These are phyloP conservation scores for Cucurbita pepo DNA, from an alignment of 306 rosid genomes.

Conservation along the genomic window DNA sequence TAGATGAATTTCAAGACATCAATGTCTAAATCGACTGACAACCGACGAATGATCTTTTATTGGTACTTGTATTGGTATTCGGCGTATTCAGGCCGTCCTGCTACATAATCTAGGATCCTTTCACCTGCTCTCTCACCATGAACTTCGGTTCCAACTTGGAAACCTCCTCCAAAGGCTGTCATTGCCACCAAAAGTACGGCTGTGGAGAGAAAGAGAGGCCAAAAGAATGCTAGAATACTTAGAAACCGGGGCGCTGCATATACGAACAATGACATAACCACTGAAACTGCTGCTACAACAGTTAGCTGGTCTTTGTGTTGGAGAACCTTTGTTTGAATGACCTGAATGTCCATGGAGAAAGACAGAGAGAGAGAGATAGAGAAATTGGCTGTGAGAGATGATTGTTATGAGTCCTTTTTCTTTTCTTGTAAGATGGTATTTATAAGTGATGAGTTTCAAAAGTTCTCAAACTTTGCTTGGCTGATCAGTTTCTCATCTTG, in stretches of 20 bases:
- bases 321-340: conserved; percentile 35
- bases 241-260: conserved; percentile 52
- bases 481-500: neutral
- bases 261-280: conserved; percentile 23
- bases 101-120: conserved; percentile 60
- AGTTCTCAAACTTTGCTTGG: neutral
- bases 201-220: conserved; percentile 82
- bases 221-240: conserved; percentile 47
- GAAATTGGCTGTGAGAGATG: neutral
- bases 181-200: conserved; percentile 39
- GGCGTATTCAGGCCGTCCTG: conserved; percentile 20
- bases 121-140: conserved; percentile 48
- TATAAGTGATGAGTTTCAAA: conserved; percentile 1
- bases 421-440: neutral
- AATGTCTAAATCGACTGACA: neutral
- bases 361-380: neutral
- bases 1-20: neutral
- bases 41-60: neutral
- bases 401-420: neutral
- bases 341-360: conserved; percentile 33
- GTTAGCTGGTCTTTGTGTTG: conserved; percentile 44
- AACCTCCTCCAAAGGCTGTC: conserved; percentile 46
- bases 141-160: conserved; percentile 31
- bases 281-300: conserved; percentile 29
- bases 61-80: neutral